Conservation (phyloP, 1,284 basidiomycete genomes). For the Phellopilus nigrolimitatus region DNA sequence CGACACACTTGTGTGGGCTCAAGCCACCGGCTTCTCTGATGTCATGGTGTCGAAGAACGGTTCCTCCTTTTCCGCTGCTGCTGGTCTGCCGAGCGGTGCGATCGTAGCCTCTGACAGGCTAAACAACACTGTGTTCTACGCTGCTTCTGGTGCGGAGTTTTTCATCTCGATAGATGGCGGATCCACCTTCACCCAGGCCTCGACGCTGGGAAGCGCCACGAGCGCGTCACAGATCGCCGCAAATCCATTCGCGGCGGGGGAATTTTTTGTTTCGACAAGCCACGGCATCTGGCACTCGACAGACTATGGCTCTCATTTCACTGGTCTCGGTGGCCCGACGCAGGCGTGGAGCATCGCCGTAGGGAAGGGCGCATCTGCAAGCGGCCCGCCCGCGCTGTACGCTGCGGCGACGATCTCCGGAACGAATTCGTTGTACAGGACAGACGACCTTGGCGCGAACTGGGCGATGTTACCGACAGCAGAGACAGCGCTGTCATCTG, state of each 20-base stretch:
- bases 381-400: conserved; percentile 24
- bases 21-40: conserved; percentile 20
- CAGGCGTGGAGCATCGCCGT: conserved; percentile 24
- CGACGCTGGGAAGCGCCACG: conserved; percentile 22
- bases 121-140: conserved; percentile 25
- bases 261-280: conserved; percentile 25
- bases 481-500: conserved; percentile 17
- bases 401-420: conserved; percentile 22
- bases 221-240: conserved; percentile 22
- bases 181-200: conserved; percentile 21
- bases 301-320: conserved; percentile 24
- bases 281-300: conserved; percentile 25
- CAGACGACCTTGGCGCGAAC: conserved; percentile 24
- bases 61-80: conserved; percentile 24
- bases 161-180: conserved; percentile 25
- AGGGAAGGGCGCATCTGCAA: conserved; percentile 24
- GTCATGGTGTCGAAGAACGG: conserved; percentile 22
- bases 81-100: conserved; percentile 20
- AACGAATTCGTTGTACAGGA: conserved; percentile 22
- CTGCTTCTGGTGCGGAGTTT: conserved; percentile 23
- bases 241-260: conserved; percentile 23
- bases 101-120: conserved; percentile 26
- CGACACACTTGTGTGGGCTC: conserved; percentile 24
- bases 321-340: conserved; percentile 19
- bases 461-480: conserved; percentile 24